Evolutionary conservation across 352 stramenopile genomes (phyloP), one percentile per base, ranked within the genome.

Genomic region (Phytophthora lateralis): DNA sequence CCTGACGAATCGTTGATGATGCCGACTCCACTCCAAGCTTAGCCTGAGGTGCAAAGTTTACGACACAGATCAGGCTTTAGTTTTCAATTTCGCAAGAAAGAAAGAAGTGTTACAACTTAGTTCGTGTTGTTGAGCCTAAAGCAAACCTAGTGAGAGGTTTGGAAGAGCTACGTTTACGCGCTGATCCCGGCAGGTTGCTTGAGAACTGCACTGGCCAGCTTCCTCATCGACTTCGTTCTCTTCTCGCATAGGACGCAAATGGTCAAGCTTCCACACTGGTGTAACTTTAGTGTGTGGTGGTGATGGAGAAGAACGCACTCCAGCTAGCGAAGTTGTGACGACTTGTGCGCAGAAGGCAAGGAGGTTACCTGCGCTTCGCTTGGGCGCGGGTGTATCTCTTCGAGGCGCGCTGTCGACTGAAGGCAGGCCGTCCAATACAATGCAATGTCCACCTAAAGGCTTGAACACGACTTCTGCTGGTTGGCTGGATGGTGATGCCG

Each of bases 311-410:
- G 41, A 56, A 9, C 34, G 51, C 12, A 63, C 47, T 18, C 63
- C 32, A 26, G 60, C 10, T 38, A 71, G 47, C 12, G 69, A 74
- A 2, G 70, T 73, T 14, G 62, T 52, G 29, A 85, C 49, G 0
- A 87, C 39, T 44, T 82, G 75, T 17, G 75, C 56, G 35, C 73
- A 87, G 55, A 72, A 82, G 10, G 78, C 59, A n/a, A 86, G 32
- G 3, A 86, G 49, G 6, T 47, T 52, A 24, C 53, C 51, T 1
- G 69, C 63, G 15, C 48, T 42, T 55, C 69, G 73, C 43, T 80
- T 80, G 17, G 45, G 41, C 1, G 63, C 29, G 29, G 37, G 42
- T 24, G 46, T 54, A 17, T 50, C 56, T 24, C 21, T 56, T 32
- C 35, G 47, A 35, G 43, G 29, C 47, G 35, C 55, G 44, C 9